These are phyloP conservation scores for Botryosphaeria agaves DNA, from an alignment of 2,329 filamentous ascomycete species.

Conservation along the genomic window DNA sequence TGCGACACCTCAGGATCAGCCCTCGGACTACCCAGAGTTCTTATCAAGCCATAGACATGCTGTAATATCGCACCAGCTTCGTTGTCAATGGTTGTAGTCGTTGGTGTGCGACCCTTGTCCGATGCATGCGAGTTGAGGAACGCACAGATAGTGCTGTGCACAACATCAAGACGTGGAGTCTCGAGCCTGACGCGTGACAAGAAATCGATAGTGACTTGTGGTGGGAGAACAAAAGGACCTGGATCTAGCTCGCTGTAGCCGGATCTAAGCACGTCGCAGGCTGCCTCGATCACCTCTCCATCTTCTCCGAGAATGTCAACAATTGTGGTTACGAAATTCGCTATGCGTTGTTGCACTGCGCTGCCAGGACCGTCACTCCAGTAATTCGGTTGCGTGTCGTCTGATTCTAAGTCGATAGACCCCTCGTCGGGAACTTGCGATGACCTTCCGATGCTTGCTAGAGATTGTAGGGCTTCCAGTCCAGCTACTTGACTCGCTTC, in stretches of 20 bases:
- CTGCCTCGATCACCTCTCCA: conserved; percentile 52
- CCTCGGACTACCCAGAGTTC: conserved; percentile 42
- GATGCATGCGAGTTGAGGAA: conserved; percentile 32
- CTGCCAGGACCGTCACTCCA: conserved; percentile 33
- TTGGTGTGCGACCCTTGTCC: conserved; percentile 14
- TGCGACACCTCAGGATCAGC: conserved; percentile 57
- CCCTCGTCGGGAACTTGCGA: conserved; percentile 51
- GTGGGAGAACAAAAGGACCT: conserved; percentile 61
- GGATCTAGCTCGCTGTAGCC: conserved; percentile 60
- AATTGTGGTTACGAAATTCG: conserved; percentile 31
- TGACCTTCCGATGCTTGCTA: conserved; percentile 54
- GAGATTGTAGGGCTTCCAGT: conserved; percentile 43
- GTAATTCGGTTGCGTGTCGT: conserved; percentile 21
- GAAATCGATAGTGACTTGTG: conserved; percentile 47
- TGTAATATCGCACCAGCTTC: conserved; percentile 37
- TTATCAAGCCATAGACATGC: conserved; percentile 46
- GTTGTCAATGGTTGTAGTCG: conserved; percentile 22
- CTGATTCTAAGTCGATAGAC: conserved; percentile 48
- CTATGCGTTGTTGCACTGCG: conserved; percentile 32
- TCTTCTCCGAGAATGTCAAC: conserved; percentile 38
- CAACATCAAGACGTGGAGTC: conserved; percentile 48
- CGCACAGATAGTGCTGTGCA: conserved; percentile 55
- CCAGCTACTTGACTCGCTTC: conserved; percentile 26
- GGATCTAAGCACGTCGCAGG: conserved; percentile 52
- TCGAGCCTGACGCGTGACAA: conserved; percentile 39